Percentiles rank a stretch among this genome's conserved stretches.
Conservation (phyloP, 257 asterid species). For the Solanum verrucosum region DNA sequence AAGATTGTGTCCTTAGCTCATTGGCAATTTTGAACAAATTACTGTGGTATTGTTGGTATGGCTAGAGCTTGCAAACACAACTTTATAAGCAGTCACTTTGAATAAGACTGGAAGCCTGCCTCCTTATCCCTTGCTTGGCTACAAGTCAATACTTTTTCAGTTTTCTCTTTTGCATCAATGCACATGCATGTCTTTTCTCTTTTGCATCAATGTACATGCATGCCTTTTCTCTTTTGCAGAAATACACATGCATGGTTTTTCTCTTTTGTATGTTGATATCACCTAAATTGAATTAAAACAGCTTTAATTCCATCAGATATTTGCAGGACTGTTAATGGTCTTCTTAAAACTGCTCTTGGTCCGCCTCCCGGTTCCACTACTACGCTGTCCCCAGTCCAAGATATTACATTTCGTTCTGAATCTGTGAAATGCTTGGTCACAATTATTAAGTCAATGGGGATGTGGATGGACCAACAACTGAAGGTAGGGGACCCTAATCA, state of each 20-base stretch:
- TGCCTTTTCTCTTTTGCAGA: not conserved
- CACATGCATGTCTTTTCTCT: not conserved
- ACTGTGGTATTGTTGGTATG: not conserved
- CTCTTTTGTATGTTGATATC: not conserved
- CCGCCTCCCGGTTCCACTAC: constrained; percentile 94
- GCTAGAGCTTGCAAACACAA: not conserved
- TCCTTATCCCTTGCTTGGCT: not conserved
- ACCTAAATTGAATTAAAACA: constrained; percentile 21
- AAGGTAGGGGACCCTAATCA: constrained; percentile 59
- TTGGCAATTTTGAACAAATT: not conserved
- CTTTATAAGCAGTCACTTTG: not conserved
- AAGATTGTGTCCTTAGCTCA: not conserved
- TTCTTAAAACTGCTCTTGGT: constrained; percentile 91
- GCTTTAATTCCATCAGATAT: constrained; percentile 36
- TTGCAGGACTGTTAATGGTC: constrained; percentile 98
- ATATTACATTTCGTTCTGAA: constrained; percentile 89
- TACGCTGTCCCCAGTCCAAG: constrained; percentile 85
- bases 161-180: not conserved
- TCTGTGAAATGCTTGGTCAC: constrained; percentile 89
- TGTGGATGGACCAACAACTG: constrained; percentile 97
- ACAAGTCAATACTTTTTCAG: not conserved
- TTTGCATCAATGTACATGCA: not conserved
- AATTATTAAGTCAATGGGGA: constrained; percentile 86
- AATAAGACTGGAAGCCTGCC: not conserved
- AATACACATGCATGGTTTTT: not conserved